Evolutionary conservation across 2,329 filamentous ascomycete species (phyloP).

Genomic region (Nannizzia gypsea): DNA sequence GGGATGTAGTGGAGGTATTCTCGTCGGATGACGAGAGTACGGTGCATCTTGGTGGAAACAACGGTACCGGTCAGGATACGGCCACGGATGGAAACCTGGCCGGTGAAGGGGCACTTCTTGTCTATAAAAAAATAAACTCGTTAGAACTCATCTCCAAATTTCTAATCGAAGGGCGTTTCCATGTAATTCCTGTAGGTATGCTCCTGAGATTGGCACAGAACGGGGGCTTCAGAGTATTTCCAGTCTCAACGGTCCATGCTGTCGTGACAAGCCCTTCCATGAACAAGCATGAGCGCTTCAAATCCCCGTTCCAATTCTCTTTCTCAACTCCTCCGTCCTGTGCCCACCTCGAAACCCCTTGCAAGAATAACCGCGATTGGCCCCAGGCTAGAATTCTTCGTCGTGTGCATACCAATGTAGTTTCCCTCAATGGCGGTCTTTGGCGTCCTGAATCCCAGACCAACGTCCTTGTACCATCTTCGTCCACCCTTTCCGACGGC

Average conservation of each 20-base stretch:
- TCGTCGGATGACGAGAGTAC: slow-evolving; percentile 96
- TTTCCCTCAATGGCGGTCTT: slow-evolving; percentile 96
- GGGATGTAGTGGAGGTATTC: slow-evolving; percentile 99
- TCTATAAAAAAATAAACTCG: slow-evolving; percentile 46
- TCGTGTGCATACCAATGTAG: slow-evolving; percentile 83
- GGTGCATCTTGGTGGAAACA: slow-evolving; percentile 99
- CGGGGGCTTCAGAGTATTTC: not conserved
- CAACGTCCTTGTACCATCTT: slow-evolving; percentile 99
- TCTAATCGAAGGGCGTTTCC: not conserved
- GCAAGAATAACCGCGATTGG: not conserved
- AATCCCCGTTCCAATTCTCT: not conserved
- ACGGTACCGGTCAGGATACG: slow-evolving; percentile 99
- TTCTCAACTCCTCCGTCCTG: not conserved
- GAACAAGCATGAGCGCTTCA: not conserved
- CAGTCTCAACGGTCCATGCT: not conserved
- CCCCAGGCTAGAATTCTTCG: not conserved
- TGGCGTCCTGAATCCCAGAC: slow-evolving; percentile 97
- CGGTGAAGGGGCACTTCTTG: slow-evolving; percentile 99
- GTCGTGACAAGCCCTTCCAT: not conserved
- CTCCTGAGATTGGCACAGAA: not conserved
- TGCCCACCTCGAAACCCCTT: not conserved
- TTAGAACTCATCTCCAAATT: not conserved
- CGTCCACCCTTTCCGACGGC: slow-evolving; percentile 81
- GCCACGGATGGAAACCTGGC: slow-evolving; percentile 97
- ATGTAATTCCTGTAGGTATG: not conserved